Evolutionary conservation across 345 rosid species (phyloP).

Genomic region (Geranium rotundifolium): DNA sequence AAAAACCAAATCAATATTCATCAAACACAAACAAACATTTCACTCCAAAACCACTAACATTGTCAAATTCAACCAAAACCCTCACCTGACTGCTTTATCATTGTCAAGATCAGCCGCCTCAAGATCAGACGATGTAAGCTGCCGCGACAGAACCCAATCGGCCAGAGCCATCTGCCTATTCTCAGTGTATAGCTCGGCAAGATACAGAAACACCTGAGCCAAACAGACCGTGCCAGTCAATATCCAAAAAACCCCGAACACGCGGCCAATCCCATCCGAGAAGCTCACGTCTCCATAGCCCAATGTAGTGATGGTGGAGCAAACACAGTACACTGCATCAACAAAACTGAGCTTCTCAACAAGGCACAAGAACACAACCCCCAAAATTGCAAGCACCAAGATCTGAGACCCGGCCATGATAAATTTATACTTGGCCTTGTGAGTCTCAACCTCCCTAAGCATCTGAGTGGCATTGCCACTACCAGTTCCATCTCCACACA

Average conservation of each 20-base stretch:
- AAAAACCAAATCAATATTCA: not conserved
- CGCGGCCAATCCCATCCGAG: conserved; percentile 38
- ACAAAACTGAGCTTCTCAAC: conserved; percentile 36
- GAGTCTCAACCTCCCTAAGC: conserved; percentile 40
- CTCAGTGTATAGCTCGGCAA: conserved; percentile 58
- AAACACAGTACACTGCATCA: conserved; percentile 72
- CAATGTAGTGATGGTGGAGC: conserved; percentile 69
- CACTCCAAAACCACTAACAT: too few relatives aligned
- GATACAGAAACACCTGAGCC: conserved; percentile 57
- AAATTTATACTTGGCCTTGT: conserved; percentile 47
- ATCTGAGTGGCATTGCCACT: conserved; percentile 24
- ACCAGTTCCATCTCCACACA: conserved; percentile 28
- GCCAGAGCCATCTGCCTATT: conserved; percentile 43
- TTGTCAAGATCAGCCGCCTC: conserved; percentile 80
- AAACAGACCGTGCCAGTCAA: conserved; percentile 42
- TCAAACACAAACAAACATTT: not conserved
- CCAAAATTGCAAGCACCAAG: conserved; percentile 31
- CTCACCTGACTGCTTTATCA: conserved; percentile 65
- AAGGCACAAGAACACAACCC: conserved; percentile 26
- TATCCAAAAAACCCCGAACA: conserved; percentile 68
- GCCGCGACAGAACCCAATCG: conserved; percentile 60
- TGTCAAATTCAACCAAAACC: not conserved
- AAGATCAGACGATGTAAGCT: conserved; percentile 45
- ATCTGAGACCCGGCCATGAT: conserved; percentile 25
- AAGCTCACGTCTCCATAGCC: conserved; percentile 86